Evolutionary conservation across 148 eudicot genomes (phyloP).

Genomic region (Vaccinium myrtillus): DNA sequence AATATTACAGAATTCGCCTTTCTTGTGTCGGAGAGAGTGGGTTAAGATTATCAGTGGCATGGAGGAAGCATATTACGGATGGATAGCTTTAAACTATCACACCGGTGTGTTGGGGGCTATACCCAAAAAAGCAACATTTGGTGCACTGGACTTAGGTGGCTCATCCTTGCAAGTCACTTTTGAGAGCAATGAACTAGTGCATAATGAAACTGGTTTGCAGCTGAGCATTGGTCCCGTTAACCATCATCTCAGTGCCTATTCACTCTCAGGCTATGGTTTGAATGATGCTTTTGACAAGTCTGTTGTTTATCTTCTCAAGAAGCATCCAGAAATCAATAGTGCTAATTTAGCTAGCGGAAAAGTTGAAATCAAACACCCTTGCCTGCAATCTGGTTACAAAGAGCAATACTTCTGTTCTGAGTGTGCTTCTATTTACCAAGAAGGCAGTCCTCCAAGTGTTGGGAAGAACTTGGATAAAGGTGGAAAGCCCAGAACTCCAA

Average conservation of each 20-base stretch:
- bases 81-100: slow-evolving; percentile 95
- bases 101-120: slow-evolving; percentile 60
- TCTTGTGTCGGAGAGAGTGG: slow-evolving; percentile 77
- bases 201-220: slow-evolving; percentile 68
- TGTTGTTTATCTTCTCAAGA: slow-evolving; percentile 69
- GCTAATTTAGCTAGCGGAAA: slow-evolving; percentile 57
- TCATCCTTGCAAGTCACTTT: slow-evolving; percentile 97
- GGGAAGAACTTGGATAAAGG: slow-evolving; percentile 39
- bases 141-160: slow-evolving; percentile 98
- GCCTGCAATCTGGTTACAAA: slow-evolving; percentile 84
- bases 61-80: slow-evolving; percentile 99
- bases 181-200: slow-evolving; percentile 60
- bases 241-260: slow-evolving; percentile 94
- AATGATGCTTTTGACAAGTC: slow-evolving; percentile 99
- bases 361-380: slow-evolving; percentile 77
- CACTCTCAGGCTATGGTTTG: slow-evolving; percentile 90
- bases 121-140: slow-evolving; percentile 76
- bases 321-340: slow-evolving; percentile 46
- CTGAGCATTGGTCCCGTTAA: slow-evolving; percentile 85
- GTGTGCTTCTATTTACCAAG: slow-evolving; percentile 55
- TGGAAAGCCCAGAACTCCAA: slow-evolving; percentile 53
- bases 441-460: slow-evolving; percentile 43
- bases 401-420: slow-evolving; percentile 67
- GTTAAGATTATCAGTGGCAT: slow-evolving; percentile 83
- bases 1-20: slow-evolving; percentile 63